Conservation (phyloP, 805 yeast genomes). For the Ogataea paraovalis region DNA sequence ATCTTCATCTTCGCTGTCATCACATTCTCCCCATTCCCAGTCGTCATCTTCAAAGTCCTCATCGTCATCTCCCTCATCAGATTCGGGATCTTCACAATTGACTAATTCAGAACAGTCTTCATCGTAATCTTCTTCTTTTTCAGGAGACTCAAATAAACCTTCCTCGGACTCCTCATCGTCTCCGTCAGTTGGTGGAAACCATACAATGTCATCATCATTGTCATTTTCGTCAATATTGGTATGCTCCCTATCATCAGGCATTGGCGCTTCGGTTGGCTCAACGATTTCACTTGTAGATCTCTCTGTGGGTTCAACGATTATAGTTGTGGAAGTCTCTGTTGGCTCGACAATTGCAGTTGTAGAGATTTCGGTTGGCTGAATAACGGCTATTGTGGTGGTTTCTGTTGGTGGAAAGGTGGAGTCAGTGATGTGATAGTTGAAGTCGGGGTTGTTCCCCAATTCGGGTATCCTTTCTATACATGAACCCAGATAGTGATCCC, state of each 20-base stretch:
- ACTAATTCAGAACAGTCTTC: background rate
- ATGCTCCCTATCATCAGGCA: background rate
- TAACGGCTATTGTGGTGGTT: background rate
- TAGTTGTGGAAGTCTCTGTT: background rate
- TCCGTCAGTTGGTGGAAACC: background rate
- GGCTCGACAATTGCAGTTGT: background rate
- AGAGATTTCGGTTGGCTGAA: background rate
- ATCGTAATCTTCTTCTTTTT: background rate
- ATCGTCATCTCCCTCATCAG: no score
- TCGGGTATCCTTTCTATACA: slow-evolving; percentile 37
- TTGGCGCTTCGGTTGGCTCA: background rate
- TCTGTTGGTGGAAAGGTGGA: background rate
- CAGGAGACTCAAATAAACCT: background rate
- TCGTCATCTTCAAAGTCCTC: background rate
- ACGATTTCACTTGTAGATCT: no score
- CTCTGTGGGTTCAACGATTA: no score
- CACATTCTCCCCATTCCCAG: background rate
- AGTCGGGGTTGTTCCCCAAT: slow-evolving; percentile 19
- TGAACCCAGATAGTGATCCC: slow-evolving; percentile 48
- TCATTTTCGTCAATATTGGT: background rate
- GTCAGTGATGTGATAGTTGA: slow-evolving; percentile 15
- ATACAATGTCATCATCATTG: background rate
- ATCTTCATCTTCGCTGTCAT: background rate
- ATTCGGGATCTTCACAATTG: no score
- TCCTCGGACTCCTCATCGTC: slow-evolving; percentile 2